Evolutionary conservation across 345 rosid genomes (phyloP), one percentile per base, ranked within the genome.

Genomic region (Salix arbutifolia): DNA sequence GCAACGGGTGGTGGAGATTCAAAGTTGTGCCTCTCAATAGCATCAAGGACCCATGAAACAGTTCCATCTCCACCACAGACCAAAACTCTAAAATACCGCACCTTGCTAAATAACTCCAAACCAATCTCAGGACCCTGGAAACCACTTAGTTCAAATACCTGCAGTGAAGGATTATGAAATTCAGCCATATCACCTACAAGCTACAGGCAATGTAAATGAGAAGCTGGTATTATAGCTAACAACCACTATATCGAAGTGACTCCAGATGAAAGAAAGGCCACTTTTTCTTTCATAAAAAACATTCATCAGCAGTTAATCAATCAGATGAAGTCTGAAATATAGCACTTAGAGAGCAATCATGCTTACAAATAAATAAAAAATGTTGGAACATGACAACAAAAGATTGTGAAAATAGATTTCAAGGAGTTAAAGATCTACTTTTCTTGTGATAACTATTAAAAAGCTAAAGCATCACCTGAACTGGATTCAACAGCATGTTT

Each of bases 11-110:
- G 97, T 81, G 98, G 97, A 78, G 98, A 94, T 71, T 88, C 91
- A 86, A 88, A 94, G 82, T 87, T 91, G 72, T 88, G 94, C 76
- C 88, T 94, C 75, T 94, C 98, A 83, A 94, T 91, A 67, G 94
- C 92, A 85, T 92, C 76, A 50, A 92, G 84, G 79, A 94, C 97
- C 98, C 98, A 94, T 33, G 96, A 94, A 82, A 90, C 93, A 52
- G 96, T 94, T 79, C 98, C 97, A 82, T 94, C 98, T 78, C 98
- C 98, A 14, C 98, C 97, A 77, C 96, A 94, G 67, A 92, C 91
- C 71, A 94, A 97, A 85, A 94, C 88, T 85, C 94, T 92, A 79
- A 94, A 94, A 84, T 92, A 94, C 77, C 94, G 90, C 78, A 92
- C 97, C 84, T 90, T 94, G 76, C 94, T 83, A 77, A 92, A 94